phyloP scores from a whole-genome alignment of 352 stramenopile species.

The Phytopythium boreale region DNA sequence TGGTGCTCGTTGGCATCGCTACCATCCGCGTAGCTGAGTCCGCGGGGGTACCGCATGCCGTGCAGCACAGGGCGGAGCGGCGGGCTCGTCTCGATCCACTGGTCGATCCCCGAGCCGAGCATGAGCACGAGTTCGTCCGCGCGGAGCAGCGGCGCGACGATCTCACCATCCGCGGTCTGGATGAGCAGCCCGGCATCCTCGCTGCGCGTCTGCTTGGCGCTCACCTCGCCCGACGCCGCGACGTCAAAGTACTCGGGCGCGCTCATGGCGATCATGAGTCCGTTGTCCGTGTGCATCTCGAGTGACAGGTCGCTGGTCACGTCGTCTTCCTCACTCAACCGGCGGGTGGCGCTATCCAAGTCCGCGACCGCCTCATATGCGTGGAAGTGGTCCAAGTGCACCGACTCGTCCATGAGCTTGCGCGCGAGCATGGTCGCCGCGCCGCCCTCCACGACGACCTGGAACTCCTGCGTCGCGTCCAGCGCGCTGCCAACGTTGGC shows the following conservation, averaged over 20 bases:
- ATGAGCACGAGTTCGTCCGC: slow-evolving; percentile 79
- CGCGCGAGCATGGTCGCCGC: slow-evolving; percentile 41
- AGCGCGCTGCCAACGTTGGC: slow-evolving; percentile 51
- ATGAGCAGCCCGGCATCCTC: slow-evolving; percentile 70
- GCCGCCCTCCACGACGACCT: slow-evolving; percentile 32
- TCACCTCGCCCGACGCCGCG: slow-evolving; percentile 31
- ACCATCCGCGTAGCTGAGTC: slow-evolving; percentile 30
- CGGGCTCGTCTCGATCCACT: slow-evolving; percentile 65
- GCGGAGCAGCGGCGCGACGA: slow-evolving; percentile 57
- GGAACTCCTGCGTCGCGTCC: slow-evolving; percentile 51
- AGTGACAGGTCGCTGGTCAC: slow-evolving; percentile 49
- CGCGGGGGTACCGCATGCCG: slow-evolving; percentile 67
- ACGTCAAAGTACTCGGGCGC: slow-evolving; percentile 74
- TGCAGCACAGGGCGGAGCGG: slow-evolving; percentile 61
- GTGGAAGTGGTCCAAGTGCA: slow-evolving; percentile 83
- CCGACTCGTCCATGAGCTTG: slow-evolving; percentile 58
- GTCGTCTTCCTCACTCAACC: slow-evolving; percentile 3
- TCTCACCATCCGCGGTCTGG: slow-evolving; percentile 44
- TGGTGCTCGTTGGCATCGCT: slow-evolving; percentile 19
- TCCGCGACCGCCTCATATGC: slow-evolving; percentile 46
- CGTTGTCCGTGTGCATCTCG: slow-evolving; percentile 76
- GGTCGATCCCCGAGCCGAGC: slow-evolving; percentile 64
- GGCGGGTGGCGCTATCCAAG: slow-evolving; percentile 5
- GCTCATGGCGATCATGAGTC: slow-evolving; percentile 69
- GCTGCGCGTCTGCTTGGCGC: slow-evolving; percentile 37